Conservation (phyloP, 495 filamentous ascomycete genomes). For the Neurospora africana region DNA sequence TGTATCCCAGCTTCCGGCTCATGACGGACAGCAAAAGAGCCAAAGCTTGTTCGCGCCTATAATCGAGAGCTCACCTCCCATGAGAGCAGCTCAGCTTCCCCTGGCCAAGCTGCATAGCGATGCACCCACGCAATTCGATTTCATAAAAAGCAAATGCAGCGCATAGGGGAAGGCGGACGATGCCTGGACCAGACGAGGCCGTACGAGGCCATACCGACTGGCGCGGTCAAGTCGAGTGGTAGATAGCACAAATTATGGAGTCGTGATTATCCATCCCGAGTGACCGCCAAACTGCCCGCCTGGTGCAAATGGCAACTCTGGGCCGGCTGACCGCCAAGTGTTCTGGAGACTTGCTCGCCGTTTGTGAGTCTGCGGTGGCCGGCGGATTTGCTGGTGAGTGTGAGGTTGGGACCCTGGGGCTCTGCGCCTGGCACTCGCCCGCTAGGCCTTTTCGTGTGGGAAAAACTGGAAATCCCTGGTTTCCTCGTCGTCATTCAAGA, state of each 20-base stretch:
- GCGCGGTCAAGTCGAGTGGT: background rate
- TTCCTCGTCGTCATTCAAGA: constrained; percentile 4
- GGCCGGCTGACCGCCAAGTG: background rate
- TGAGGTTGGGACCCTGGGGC: background rate
- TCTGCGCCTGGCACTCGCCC: background rate
- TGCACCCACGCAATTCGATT: background rate
- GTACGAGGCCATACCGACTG: background rate
- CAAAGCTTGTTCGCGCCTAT: constrained; percentile 20
- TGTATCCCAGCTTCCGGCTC: constrained; percentile 9
- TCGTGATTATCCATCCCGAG: background rate
- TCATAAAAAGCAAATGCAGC: background rate
- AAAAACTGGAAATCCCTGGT: background rate
- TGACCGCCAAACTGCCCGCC: background rate
- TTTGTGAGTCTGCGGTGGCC: background rate
- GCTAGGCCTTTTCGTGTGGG: background rate
- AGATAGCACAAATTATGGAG: background rate
- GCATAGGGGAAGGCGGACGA: background rate
- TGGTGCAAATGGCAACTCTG: background rate
- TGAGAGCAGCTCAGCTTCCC: background rate
- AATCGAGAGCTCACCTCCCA: background rate
- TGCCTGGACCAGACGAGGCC: background rate
- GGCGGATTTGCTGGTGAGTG: background rate
- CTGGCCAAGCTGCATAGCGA: background rate
- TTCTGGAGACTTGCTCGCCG: background rate
- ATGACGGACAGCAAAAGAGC: constrained; percentile 12